phyloP scores from a whole-genome alignment of 2,329 filamentous ascomycete species.

The Colletotrichum spinosum region DNA sequence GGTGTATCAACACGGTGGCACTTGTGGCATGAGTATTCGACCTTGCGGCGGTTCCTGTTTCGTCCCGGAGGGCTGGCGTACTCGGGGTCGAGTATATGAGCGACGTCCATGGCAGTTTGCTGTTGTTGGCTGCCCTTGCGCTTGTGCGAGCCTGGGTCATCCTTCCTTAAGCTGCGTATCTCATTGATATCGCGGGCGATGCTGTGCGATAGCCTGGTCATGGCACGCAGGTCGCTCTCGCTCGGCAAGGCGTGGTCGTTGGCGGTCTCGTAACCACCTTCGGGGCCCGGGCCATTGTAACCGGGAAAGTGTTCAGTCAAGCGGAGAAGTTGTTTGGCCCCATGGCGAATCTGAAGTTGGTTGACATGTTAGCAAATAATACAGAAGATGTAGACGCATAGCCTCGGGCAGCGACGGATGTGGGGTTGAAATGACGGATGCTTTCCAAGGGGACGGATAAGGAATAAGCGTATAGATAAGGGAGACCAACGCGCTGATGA shows the following conservation, averaged over 20 bases:
- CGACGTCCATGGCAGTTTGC: background rate
- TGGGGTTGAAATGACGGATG: background rate
- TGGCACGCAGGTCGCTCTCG: slow-evolving; percentile 24
- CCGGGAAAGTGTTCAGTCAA: slow-evolving; percentile 20
- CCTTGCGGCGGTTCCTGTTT: slow-evolving; percentile 44
- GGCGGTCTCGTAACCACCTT: slow-evolving; percentile 5
- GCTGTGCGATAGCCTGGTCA: slow-evolving; percentile 30
- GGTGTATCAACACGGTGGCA: slow-evolving; percentile 81
- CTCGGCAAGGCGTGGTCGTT: slow-evolving; percentile 14
- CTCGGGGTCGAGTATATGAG: background rate
- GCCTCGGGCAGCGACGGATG: background rate
- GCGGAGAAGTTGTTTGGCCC: slow-evolving; percentile 24
- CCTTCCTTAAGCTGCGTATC: slow-evolving; percentile 13
- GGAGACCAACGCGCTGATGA: slow-evolving; percentile 23
- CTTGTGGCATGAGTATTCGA: slow-evolving; percentile 45
- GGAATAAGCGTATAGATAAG: background rate
- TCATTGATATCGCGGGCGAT: slow-evolving; percentile 33
- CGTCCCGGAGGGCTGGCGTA: slow-evolving; percentile 1
- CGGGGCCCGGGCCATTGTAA: slow-evolving; percentile 4
- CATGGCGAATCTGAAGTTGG: slow-evolving; percentile 13
- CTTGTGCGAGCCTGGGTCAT: slow-evolving; percentile 5
- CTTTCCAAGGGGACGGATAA: background rate
- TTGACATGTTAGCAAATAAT: background rate
- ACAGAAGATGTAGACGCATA: background rate
- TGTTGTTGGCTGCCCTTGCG: background rate